phyloP scores from a whole-genome alignment of 768 basidiomycete genomes.

The Mrakia hoshinonis region DNA sequence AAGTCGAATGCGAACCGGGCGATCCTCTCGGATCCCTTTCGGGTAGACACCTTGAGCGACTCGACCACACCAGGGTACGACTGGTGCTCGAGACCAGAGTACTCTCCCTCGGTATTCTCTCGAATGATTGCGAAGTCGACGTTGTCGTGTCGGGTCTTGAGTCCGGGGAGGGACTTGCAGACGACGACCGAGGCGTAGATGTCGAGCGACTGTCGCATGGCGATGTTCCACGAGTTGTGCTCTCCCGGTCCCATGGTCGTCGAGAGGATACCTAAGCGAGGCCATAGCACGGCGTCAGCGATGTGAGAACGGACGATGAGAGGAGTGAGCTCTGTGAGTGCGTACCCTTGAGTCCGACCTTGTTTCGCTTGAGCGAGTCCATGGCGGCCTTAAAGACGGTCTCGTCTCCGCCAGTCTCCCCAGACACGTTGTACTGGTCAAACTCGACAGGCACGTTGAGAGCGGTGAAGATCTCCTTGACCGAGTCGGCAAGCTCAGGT shows the following conservation, averaged over 20 bases:
- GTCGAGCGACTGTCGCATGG: conserved; percentile 98
- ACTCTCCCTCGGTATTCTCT: conserved; percentile 99
- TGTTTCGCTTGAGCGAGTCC: conserved; percentile 94
- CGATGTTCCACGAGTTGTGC: conserved; percentile 99
- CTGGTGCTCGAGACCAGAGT: conserved; percentile 96
- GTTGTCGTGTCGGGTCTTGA: conserved; percentile 88
- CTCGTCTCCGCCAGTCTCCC: conserved; percentile 87
- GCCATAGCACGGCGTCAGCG: background rate
- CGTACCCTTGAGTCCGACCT: conserved; percentile 92
- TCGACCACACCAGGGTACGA: conserved; percentile 98
- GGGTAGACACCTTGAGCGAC: conserved; percentile 91
- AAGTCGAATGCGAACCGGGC: conserved; percentile 97
- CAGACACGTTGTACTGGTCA: conserved; percentile 97
- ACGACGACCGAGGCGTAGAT: conserved; percentile 98
- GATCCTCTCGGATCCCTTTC: conserved; percentile 91
- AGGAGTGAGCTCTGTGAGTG: no score
- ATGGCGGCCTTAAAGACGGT: conserved; percentile 94
- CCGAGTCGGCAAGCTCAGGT: conserved; percentile 91
- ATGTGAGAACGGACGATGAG: background rate
- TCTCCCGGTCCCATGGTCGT: conserved; percentile 93
- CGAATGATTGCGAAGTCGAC: conserved; percentile 99
- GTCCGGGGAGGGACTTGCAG: conserved; percentile 94
- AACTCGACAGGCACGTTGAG: conserved; percentile 98
- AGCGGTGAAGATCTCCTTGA: conserved; percentile 97
- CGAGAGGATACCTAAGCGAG: conserved; percentile 77